Evolutionary conservation across 164 flowering plant genomes (phyloP).

Genomic region (Berberis vulgaris): DNA sequence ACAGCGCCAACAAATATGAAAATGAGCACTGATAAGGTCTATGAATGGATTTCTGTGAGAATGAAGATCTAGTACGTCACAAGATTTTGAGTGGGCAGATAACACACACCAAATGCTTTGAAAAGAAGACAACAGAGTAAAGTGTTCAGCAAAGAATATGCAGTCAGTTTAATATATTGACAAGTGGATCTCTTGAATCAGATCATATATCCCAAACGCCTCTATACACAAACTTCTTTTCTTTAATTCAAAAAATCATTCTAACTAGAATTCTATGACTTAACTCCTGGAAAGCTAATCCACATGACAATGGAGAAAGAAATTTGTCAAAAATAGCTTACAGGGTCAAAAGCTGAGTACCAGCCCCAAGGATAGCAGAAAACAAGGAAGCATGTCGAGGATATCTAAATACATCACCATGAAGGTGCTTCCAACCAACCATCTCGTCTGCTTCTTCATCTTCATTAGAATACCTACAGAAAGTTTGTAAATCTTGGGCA

Average conservation of each 20-base stretch:
- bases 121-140: too few relatives aligned
- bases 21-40: neutral
- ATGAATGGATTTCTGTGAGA: neutral
- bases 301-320: neutral
- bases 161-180: too few relatives aligned
- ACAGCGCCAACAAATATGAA: neutral
- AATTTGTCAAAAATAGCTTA: constrained; percentile 25
- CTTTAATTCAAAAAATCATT: too few relatives aligned
- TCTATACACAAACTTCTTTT: too few relatives aligned
- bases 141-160: too few relatives aligned
- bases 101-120: neutral
- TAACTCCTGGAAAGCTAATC: too few relatives aligned
- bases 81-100: neutral
- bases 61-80: too few relatives aligned
- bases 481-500: constrained; percentile 6
- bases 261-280: too few relatives aligned
- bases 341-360: constrained; percentile 61
- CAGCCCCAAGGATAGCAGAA: constrained; percentile 61
- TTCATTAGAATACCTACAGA: constrained; percentile 41
- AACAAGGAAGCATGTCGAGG: constrained; percentile 48
- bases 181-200: too few relatives aligned
- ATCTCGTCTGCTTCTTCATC: constrained; percentile 67
- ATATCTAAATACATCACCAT: constrained; percentile 61
- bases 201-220: too few relatives aligned
- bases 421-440: constrained; percentile 61